phyloP scores from a whole-genome alignment of 2,329 filamentous ascomycete species.

The Colletotrichum horii region DNA sequence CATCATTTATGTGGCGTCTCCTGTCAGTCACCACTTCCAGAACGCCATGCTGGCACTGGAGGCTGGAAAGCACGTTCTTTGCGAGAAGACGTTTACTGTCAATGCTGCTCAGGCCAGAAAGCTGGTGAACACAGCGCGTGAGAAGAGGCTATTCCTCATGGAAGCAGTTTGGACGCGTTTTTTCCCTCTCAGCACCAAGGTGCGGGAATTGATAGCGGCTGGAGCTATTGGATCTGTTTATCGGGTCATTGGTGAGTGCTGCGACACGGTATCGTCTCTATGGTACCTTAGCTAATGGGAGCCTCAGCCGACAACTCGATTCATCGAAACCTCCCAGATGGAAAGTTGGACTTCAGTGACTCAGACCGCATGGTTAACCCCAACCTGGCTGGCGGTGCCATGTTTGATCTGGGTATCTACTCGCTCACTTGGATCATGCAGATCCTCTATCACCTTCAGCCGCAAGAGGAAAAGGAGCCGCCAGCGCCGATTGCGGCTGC shows the following conservation, averaged over 20 bases:
- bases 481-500: conserved; percentile 65
- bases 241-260: conserved; percentile 57
- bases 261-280: conserved; percentile 16
- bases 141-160: conserved; percentile 79
- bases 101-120: conserved; percentile 77
- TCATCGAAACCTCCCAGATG: conserved; percentile 44
- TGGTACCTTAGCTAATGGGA: not conserved
- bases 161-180: conserved; percentile 90
- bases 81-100: conserved; percentile 89
- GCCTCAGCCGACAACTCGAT: not conserved
- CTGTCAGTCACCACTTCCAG: conserved; percentile 92
- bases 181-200: conserved; percentile 81
- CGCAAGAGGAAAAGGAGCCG: conserved; percentile 67
- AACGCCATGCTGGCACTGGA: conserved; percentile 83
- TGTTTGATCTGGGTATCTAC: conserved; percentile 88
- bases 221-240: conserved; percentile 67
- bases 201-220: conserved; percentile 66
- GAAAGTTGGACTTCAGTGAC: conserved; percentile 47
- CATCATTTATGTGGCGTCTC: conserved; percentile 88
- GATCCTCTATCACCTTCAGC: conserved; percentile 81
- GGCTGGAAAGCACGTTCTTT: conserved; percentile 85
- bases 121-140: conserved; percentile 72
- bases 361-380: conserved; percentile 80
- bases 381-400: conserved; percentile 80
- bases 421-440: conserved; percentile 91